Conservation (phyloP, 768 basidiomycete species). For the Tulasnella sp. region DNA sequence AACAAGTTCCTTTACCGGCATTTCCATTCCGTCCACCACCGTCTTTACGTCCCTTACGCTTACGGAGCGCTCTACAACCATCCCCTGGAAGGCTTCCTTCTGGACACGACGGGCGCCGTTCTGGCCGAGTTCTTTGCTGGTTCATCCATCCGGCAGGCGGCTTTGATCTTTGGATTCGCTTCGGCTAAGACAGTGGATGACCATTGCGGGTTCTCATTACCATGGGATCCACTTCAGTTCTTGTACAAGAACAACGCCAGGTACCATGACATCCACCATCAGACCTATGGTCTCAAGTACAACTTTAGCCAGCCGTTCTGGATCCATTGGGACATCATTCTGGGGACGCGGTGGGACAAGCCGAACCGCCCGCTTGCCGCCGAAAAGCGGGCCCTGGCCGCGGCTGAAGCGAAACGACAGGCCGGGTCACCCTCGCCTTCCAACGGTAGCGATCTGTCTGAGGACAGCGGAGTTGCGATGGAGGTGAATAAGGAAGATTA, state of each 20-base stretch:
- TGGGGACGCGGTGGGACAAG: conserved; percentile 59
- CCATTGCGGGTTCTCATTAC: conserved; percentile 86
- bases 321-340: conserved; percentile 83
- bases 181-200: conserved; percentile 94
- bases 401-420: neutral
- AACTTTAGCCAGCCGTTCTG: conserved; percentile 98
- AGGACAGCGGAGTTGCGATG: conserved; percentile 22
- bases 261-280: conserved; percentile 96
- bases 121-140: conserved; percentile 65
- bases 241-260: conserved; percentile 86
- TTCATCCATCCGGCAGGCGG: conserved; percentile 78
- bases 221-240: conserved; percentile 88
- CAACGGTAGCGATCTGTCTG: conserved; percentile 9
- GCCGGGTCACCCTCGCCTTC: neutral
- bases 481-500: conserved; percentile 20
- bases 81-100: conserved; percentile 86
- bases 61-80: conserved; percentile 98
- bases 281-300: conserved; percentile 72
- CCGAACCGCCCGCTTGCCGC: conserved; percentile 18
- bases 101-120: conserved; percentile 78
- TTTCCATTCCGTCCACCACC: conserved; percentile 91
- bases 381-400: conserved; percentile 14
- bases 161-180: conserved; percentile 75
- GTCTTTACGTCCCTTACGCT: conserved; percentile 94
- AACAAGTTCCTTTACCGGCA: conserved; percentile 88